Base-by-base conservation (phyloP, 257 asterid genomes). In the Solanum bulbocastanum region DNA sequence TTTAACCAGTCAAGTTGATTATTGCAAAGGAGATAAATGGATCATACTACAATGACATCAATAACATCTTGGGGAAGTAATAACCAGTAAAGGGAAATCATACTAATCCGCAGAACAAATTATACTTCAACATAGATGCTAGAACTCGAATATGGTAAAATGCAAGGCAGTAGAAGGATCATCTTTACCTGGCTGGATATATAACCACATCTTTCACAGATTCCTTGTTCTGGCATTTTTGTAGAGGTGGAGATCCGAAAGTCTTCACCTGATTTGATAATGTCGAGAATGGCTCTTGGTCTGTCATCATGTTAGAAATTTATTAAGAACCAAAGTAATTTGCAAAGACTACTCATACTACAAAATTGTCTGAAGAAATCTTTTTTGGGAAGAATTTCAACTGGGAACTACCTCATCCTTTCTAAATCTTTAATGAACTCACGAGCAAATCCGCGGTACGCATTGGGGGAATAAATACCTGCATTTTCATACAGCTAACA, bases 221-320 rank as follows among this genome's bases (percentile, higher is more conserved):
- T 97, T 87, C 99, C 98, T 88, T 96, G 99, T 91, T 95, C 98
- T 10, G 99, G 99, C 99, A 96, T 97, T 90, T 97, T 97, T 65
- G 99, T 95, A 56, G 90, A 42, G 86, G 98, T 93, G 40, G 98
- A 95, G 90, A 97, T 96, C 93, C 99, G 91, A 71, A 97, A 97
- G 93, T 96, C 99, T 90, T 97, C 99, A 33, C 99, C 99, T 10
- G 98, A 97, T 91, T 88, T 94, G 84, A 97, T 97, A 88, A 97
- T 97, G 91, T 97, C 98, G 15, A 96, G 92, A 86, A 97, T 97
- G 86, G 98, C 98, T 92, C 96, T 94, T 15, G 99, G 98, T 92
- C 99, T 97, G 86, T 86, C 27, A 91, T 73, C 37, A 72, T 39
- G 72, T 25, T 22, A 49, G 83, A 23, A 44, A 32, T 10, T 86